Conservation (phyloP, 345 rosid genomes). For the Lumnitzera littorea region DNA sequence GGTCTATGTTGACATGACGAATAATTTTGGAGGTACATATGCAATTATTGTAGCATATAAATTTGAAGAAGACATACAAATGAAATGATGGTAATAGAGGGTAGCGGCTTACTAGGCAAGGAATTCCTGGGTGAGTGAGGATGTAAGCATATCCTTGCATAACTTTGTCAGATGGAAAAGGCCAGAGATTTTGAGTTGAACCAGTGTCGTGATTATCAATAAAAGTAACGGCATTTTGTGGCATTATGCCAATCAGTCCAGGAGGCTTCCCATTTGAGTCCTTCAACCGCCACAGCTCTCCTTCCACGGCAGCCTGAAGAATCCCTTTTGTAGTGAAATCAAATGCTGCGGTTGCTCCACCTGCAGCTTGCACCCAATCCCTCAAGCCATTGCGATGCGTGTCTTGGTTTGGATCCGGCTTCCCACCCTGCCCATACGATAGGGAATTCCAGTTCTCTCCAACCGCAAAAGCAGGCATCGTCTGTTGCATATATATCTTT, state of each 20-base stretch:
- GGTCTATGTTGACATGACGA: too few relatives aligned
- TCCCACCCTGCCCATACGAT: neutral
- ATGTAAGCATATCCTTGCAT: constrained; percentile 13
- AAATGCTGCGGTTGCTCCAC: constrained; percentile 8
- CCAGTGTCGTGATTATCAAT: constrained; percentile 16
- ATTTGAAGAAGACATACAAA: neutral
- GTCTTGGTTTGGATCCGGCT: constrained; percentile 20
- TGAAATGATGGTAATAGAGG: too few relatives aligned
- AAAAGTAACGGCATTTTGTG: constrained; percentile 9
- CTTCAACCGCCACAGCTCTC: constrained; percentile 1
- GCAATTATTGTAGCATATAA: too few relatives aligned
- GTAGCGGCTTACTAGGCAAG: neutral
- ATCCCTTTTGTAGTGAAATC: constrained; percentile 12
- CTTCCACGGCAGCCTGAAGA: neutral
- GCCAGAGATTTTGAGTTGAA: constrained; percentile 8
- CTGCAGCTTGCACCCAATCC: constrained; percentile 12
- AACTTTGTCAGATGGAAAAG: constrained; percentile 7
- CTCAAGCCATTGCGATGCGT: constrained; percentile 1
- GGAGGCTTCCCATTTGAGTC: constrained; percentile 11
- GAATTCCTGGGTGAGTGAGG: constrained; percentile 15
- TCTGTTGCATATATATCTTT: neutral
- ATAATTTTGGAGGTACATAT: too few relatives aligned
- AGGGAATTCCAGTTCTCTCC: constrained; percentile 11
- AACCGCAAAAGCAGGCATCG: constrained; percentile 6
- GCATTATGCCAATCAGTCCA: constrained; percentile 8